Evolutionary conservation across 1,139 yeast species (phyloP), one percentile per base, ranked within the genome.

Genomic region (Pichia sp.): DNA sequence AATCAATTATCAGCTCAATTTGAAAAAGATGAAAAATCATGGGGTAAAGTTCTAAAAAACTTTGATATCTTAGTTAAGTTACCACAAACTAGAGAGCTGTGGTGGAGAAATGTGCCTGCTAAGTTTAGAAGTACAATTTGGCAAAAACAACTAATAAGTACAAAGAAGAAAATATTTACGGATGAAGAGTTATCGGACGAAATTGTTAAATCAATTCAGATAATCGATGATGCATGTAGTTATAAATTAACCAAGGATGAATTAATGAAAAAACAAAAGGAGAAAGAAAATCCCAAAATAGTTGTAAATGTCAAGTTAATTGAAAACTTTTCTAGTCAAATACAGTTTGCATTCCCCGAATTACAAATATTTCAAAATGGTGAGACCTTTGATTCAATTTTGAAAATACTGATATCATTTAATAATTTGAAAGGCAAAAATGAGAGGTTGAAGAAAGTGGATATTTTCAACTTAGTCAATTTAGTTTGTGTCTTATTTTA

Each of bases 91-190:
- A 68, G 81, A 46, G 81, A 78, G 48, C 65, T 80, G 49, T 80
- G 83, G 76, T 82, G 88, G 87, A 66, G 85, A 46, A 87, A 87
- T 2, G 64, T 83, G 1, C 83, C 87, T 4, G 59, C 61, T 37
- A 45, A 45, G n/a, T 60, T 72, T 20, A 66, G 90, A 41, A 63
- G 69, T 8, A 62, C 62, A 15, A 68, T 82, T 6, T 83, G 90
- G 90, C 63, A 46, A 18, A 46, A 30, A 26, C 59, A 55, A 27
- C 39, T 53, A 29, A 65, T 75, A 32, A 77, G 77, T 13, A 70
- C 69, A 49, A 55, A 60, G n/a, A 58, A 63, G 37, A 32, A 38
- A 50, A 15, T 39, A 6, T 20, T 43, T 35, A 48, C 42, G 11
- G 20, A 9, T n/a, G 51, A 53, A 2, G 45, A 57, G 4, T 59